phyloP scores from a whole-genome alignment of 2,329 filamentous ascomycete species.

The Neocucurbitaria cava region DNA sequence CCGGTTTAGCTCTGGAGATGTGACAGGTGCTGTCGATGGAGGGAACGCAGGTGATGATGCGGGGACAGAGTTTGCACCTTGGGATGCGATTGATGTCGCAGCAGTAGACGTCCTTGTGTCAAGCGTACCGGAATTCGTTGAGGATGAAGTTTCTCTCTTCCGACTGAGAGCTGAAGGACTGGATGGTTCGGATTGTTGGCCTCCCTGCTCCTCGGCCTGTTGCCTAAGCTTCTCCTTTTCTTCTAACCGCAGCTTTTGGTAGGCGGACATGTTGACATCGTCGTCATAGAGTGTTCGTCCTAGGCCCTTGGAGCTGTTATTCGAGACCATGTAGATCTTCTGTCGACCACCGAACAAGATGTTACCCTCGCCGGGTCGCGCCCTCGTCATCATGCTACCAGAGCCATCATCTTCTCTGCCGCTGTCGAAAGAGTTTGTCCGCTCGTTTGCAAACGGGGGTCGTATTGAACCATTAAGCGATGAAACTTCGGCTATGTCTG shows the following conservation, averaged over 20 bases:
- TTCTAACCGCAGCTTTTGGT: conserved; percentile 74
- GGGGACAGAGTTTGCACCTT: conserved; percentile 53
- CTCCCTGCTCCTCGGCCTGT: conserved; percentile 47
- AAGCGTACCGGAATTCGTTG: conserved; percentile 76
- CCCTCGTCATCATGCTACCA: conserved; percentile 81
- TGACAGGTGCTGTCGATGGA: conserved; percentile 33
- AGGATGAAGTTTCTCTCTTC: conserved; percentile 83
- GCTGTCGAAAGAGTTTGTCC: conserved; percentile 70
- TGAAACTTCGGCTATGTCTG: conserved; percentile 90
- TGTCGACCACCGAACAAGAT: conserved; percentile 93
- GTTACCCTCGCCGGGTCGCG: conserved; percentile 87
- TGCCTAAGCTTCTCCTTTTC: conserved; percentile 53
- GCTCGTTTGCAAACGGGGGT: conserved; percentile 66
- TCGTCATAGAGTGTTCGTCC: conserved; percentile 81
- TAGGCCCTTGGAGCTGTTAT: conserved; percentile 53
- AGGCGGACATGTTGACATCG: conserved; percentile 82
- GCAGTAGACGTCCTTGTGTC: conserved; percentile 78
- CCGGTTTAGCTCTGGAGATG: conserved; percentile 61
- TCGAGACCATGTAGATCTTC: conserved; percentile 88
- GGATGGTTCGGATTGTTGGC: conserved; percentile 54
- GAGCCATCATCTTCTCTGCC: conserved; percentile 72
- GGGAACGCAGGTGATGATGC: conserved; percentile 39
- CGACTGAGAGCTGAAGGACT: conserved; percentile 67
- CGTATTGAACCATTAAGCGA: conserved; percentile 67
- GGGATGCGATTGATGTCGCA: conserved; percentile 86